Base-by-base conservation (phyloP, 345 rosid genomes). In the Eutrema japonicum region DNA sequence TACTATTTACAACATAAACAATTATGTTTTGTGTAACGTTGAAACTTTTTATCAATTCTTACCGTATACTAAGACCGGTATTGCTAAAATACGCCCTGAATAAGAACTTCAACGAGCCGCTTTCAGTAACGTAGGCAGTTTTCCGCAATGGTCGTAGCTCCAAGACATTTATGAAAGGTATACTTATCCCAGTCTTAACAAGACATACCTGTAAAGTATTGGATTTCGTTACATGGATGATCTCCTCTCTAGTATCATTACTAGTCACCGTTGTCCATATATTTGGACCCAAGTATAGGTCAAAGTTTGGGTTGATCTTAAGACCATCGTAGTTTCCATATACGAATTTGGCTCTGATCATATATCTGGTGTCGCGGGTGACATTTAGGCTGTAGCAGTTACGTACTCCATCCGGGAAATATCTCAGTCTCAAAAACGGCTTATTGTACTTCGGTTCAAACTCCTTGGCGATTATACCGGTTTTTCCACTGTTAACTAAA, bases 241-340 rank as follows among this genome's bases (percentile, higher is more conserved):
- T 70, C 70, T 75, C 79, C 62, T 22, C 14, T 9, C 18, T 30
- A 7, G 41, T 51, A 40, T 60, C 54, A 32, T 60, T 75, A 32
- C 14, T 50, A 35, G 7, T 67, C 48, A 75, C 40, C 7, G 78
- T 67, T 18, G 78, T 51, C 78, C 78, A 75, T 1, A 60, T 0
- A 38, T 75, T 75, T 0, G 74, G 69, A 75, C 78, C 78, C 0
- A 75, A 30, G 62, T 75, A 68, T 14, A 75, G 47, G 65, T 75
- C 78, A 13, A 75, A 75, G 7, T 58, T 51, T 5, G 78, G 78
- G 1, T 13, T n/a, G 5, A 49, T 12, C 9, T 41, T 35, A 49
- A 37, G 68, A 68, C 63, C 55, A 59, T 75, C 79, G 36, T 76
- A 76, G 4, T 76, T 70, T 47, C 79, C 79, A 27, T 76, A 69